Percentiles rank a stretch among this genome's conserved stretches.
These are phyloP conservation scores for Pogostemon cablin DNA, from an alignment of 257 asterid genomes.

Conservation along the genomic window DNA sequence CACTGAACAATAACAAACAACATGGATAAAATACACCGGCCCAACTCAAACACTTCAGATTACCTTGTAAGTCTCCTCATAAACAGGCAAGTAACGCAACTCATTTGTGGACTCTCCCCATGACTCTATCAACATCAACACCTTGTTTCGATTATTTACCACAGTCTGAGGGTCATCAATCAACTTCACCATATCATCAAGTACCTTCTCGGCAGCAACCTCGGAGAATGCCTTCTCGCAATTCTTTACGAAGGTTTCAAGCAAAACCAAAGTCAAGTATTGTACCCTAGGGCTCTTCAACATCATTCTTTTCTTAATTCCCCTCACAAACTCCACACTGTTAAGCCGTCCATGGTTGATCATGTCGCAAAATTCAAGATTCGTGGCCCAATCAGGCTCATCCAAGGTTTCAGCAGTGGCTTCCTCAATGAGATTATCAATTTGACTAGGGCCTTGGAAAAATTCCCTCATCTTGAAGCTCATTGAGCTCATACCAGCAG, in stretches of 20 bases:
- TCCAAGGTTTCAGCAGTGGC: slow-evolving; percentile 92
- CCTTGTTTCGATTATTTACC: slow-evolving; percentile 82
- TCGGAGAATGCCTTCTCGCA: slow-evolving; percentile 91
- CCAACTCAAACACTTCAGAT: slow-evolving; percentile 22
- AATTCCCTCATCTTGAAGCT: slow-evolving; percentile 94
- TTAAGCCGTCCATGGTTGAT: slow-evolving; percentile 69
- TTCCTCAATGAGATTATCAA: slow-evolving; percentile 85
- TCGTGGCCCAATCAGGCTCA: slow-evolving; percentile 91
- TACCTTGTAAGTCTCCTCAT: slow-evolving; percentile 97
- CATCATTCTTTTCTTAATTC: slow-evolving; percentile 77
- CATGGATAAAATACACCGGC: slow-evolving; percentile 4
- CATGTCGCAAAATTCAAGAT: slow-evolving; percentile 96
- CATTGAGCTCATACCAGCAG: slow-evolving; percentile 91
- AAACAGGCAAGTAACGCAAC: slow-evolving; percentile 87
- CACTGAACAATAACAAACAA: neutral
- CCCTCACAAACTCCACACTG: slow-evolving; percentile 79
- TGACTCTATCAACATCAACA: slow-evolving; percentile 75
- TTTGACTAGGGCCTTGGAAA: slow-evolving; percentile 87
- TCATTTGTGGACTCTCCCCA: slow-evolving; percentile 93
- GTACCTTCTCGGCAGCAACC: slow-evolving; percentile 90
- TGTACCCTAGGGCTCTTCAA: slow-evolving; percentile 75
- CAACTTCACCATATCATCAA: slow-evolving; percentile 96
- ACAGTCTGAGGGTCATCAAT: slow-evolving; percentile 85
- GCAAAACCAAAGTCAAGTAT: slow-evolving; percentile 83
- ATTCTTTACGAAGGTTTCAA: slow-evolving; percentile 87